These are phyloP conservation scores for Acanthamoeba royreba DNA, from an alignment of 208 protist species.

Conservation along the genomic window DNA sequence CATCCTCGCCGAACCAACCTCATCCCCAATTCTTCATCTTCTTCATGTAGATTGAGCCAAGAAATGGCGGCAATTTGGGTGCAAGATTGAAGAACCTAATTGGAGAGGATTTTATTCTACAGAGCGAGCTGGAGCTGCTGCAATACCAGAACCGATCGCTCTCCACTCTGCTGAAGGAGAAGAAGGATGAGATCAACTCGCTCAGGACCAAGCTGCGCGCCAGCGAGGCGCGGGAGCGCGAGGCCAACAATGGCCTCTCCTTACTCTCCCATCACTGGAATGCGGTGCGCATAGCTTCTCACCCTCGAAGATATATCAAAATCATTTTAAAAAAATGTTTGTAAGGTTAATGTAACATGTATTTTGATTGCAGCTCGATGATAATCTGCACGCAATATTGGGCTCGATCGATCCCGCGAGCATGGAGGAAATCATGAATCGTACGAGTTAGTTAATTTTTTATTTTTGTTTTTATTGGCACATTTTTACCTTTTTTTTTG, in stretches of 20 bases:
- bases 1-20: no score
- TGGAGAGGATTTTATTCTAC: no score
- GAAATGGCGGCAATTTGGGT: no score
- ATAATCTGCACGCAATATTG: not conserved
- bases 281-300: not conserved
- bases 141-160: constrained; percentile 27
- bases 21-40: no score
- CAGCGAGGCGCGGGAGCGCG: not conserved
- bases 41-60: no score
- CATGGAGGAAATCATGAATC: not conserved
- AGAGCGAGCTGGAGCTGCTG: constrained; percentile 25
- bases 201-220: not conserved
- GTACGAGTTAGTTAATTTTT: no score
- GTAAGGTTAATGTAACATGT: no score
- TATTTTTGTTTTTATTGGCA: no score
- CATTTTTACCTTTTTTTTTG: no score
- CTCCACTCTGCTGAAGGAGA: constrained; percentile 8
- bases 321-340: no score
- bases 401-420: not conserved
- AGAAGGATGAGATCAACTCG: not conserved
- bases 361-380: not conserved
- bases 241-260: not conserved
- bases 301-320: no score
- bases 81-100: no score
- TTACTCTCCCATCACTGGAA: not conserved